Evolutionary conservation across 305 asterid species (phyloP).

Genomic region (Solanum hybrid): DNA sequence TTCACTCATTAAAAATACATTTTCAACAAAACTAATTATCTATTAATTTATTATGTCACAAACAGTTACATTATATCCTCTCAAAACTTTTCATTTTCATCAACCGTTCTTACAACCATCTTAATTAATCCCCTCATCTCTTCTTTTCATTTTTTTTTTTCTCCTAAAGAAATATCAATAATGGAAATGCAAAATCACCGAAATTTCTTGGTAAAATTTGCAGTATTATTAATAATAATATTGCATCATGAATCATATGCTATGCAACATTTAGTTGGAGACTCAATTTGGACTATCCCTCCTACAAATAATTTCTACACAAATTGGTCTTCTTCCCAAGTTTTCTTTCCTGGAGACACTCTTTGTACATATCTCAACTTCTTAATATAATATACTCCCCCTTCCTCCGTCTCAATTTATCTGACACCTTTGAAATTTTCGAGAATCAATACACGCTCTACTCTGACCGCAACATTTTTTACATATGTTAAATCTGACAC

Average conservation of each 20-base stretch:
- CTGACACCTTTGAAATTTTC: neutral
- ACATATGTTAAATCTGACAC: neutral
- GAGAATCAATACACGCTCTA: neutral
- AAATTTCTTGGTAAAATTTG: neutral
- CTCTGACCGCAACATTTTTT: neutral
- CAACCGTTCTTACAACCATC: neutral
- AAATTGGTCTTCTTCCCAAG: slow-evolving; percentile 53
- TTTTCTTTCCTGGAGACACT: slow-evolving; percentile 44
- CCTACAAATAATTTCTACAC: slow-evolving; percentile 41
- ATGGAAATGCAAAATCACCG: neutral
- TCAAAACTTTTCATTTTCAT: neutral
- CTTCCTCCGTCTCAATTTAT: neutral
- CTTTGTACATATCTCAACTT: slow-evolving; percentile 24
- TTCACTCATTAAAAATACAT: neutral
- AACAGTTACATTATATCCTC: neutral
- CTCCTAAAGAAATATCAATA: neutral
- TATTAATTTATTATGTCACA: neutral
- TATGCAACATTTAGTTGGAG: slow-evolving; percentile 44
- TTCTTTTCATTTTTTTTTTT: neutral
- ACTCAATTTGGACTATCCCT: slow-evolving; percentile 64
- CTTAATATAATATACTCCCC: neutral
- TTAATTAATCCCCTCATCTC: neutral
- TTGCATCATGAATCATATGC: slow-evolving; percentile 3
- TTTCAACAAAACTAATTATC: neutral
- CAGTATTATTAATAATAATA: neutral